phyloP scores from a whole-genome alignment of 495 filamentous ascomycete species.

The Penicillium tannophilum region DNA sequence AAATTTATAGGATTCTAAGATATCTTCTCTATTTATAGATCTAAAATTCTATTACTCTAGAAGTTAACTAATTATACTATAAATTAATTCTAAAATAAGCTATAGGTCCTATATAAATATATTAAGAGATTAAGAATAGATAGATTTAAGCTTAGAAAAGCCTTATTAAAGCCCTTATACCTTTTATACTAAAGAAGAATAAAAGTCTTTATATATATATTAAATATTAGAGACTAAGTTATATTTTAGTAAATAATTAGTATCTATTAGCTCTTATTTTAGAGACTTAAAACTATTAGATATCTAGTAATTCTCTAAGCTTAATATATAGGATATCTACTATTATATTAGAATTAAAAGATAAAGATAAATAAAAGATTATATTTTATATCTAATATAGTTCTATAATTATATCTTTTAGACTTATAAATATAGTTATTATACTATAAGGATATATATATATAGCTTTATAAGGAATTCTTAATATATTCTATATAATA shows the following conservation, averaged over 20 bases:
- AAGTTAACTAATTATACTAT: background rate
- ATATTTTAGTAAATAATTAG: too few relatives aligned
- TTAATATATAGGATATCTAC: background rate
- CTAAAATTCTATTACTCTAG: background rate
- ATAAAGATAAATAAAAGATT: conserved; percentile 1
- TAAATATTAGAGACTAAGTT: too few relatives aligned
- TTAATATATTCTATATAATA: background rate
- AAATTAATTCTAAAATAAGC: background rate
- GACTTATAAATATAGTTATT: background rate
- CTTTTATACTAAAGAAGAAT: background rate
- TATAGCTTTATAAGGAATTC: background rate
- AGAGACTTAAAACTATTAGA: background rate
- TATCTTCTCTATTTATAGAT: background rate
- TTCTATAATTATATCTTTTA: conserved; percentile 4
- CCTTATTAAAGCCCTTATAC: background rate
- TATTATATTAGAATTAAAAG: background rate
- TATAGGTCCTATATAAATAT: background rate
- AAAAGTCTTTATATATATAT: too few relatives aligned
- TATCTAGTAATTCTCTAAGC: background rate
- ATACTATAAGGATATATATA: too few relatives aligned
- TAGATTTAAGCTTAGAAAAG: background rate
- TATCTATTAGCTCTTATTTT: too few relatives aligned
- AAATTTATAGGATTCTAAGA: background rate
- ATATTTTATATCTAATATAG: background rate
- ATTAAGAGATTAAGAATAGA: background rate